These are phyloP conservation scores for Neophaeococcomyces aloes DNA, from an alignment of 2,329 filamentous ascomycete genomes.

Conservation along the genomic window DNA sequence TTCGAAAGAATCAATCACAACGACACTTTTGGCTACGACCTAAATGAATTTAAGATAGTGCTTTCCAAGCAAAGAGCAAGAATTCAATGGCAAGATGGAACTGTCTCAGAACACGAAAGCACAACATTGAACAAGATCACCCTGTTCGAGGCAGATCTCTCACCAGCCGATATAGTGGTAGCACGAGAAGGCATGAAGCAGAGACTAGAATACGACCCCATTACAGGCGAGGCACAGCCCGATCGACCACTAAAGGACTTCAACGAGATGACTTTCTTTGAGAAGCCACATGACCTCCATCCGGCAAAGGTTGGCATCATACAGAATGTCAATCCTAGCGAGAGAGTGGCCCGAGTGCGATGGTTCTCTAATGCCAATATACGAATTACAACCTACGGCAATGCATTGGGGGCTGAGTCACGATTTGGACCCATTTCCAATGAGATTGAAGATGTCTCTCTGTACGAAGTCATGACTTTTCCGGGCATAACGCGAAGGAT, in stretches of 20 bases:
- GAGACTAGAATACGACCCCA: conserved; percentile 1
- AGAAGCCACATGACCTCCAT: conserved; percentile 24
- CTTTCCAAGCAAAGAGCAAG: conserved; percentile 40
- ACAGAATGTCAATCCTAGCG: conserved; percentile 45
- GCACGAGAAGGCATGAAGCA: conserved; percentile 32
- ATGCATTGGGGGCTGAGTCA: conserved; percentile 33
- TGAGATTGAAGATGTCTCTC: conserved; percentile 41
- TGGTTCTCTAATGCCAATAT: conserved; percentile 41
- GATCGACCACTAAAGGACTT: conserved; percentile 11
- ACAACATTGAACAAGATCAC: conserved; percentile 29
- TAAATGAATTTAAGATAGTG: conserved; percentile 47
- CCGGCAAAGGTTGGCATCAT: conserved; percentile 46
- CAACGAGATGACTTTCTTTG: conserved; percentile 22
- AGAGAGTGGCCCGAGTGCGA: conserved; percentile 45
- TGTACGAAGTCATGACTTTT: conserved; percentile 47
- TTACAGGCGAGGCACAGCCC: conserved; percentile 12
- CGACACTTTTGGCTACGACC: conserved; percentile 45
- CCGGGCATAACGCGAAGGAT: conserved; percentile 39
- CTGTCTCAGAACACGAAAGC: conserved; percentile 37
- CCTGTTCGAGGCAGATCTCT: conserved; percentile 42
- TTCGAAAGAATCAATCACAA: conserved; percentile 37
- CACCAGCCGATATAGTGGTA: conserved; percentile 47
- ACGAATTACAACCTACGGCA: conserved; percentile 25
- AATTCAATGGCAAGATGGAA: conserved; percentile 51
- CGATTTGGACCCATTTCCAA: conserved; percentile 34